Evolutionary conservation across 768 basidiomycete genomes (phyloP).

Genomic region (Lactarius evosmus): DNA sequence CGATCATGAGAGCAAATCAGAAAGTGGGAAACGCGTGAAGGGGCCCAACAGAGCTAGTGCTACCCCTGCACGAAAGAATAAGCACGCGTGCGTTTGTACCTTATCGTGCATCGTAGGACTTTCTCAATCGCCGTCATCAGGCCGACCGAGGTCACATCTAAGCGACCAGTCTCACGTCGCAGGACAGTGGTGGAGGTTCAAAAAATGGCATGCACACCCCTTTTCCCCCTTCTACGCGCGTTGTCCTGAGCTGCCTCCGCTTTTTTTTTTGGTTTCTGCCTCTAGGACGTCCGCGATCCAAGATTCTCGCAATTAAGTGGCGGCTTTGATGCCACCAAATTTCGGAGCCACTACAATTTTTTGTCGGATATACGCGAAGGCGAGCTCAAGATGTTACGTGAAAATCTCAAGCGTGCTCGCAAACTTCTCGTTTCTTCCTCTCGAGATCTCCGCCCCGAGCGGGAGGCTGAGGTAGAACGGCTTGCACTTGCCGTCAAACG

Average conservation of each 20-base stretch:
- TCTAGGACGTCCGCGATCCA: constrained; percentile 84
- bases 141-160: constrained; percentile 79
- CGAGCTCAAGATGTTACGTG: constrained; percentile 64
- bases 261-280: background rate
- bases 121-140: constrained; percentile 39
- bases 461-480: constrained; percentile 63
- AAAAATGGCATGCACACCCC: constrained; percentile 48
- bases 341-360: constrained; percentile 71
- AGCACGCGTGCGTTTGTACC: constrained; percentile 75
- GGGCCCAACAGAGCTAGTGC: constrained; percentile 33
- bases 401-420: constrained; percentile 63
- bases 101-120: background rate
- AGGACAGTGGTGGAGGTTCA: constrained; percentile 66
- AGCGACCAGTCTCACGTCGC: constrained; percentile 74
- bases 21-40: constrained; percentile 28
- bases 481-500: constrained; percentile 74
- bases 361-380: constrained; percentile 58
- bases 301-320: constrained; percentile 77
- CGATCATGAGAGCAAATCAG: constrained; percentile 1
- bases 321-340: constrained; percentile 59
- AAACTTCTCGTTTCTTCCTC: constrained; percentile 63
- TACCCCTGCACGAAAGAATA: constrained; percentile 60
- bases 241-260: background rate
- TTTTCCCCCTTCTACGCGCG: background rate
- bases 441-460: constrained; percentile 52